Evolutionary conservation across 202 grass and related monocot species (phyloP), one percentile per base, ranked within the genome.

Genomic region (Setaria italica): DNA sequence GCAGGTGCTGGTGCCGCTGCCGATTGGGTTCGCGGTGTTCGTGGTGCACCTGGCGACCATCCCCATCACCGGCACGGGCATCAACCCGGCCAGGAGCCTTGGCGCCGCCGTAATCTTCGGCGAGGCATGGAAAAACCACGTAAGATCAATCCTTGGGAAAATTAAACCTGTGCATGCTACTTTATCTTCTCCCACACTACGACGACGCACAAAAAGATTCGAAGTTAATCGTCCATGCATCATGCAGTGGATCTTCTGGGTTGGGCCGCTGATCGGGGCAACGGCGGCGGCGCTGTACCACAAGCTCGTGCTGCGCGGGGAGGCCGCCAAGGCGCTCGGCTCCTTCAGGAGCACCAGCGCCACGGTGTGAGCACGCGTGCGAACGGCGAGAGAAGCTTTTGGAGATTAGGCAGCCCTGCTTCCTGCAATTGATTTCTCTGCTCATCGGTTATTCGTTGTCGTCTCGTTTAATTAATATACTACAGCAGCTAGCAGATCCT

Each of bases 41-140:
- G 42, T 97, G 19, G 89, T 90, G 39, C 92, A 97, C 78, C 86
- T 94, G 42, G 94, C 92, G 15, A 94, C 92, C 16, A 94, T 97
- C 19, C 92, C 94, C 9, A 88, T 94, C 87, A 94, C 94, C 7
- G 90, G 94, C 32, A 92, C 92, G 2, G 86, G 94, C 42, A 94
- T 97, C 78, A 94, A 92, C 58, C 92, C 92, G 58, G 92, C 94
- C 16, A 79, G 94, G 81, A 97, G 94, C 87, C 90, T 97, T 7
- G 92, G 92, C 74, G 58, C 92, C n/a, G 94, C 94, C 51, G 88
- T 92, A n/a, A 0, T 92, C 2, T 92, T 90, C 90, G 85, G 90
- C 83, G 72, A 82, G 59, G 77, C 90, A 16, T 94, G 92, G 92
- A 41, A 81, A 13, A 78, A 94, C 41, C 94, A 89, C 49, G 94